phyloP scores from a whole-genome alignment of 1,139 yeast species.

The Geotrichum candidum region DNA sequence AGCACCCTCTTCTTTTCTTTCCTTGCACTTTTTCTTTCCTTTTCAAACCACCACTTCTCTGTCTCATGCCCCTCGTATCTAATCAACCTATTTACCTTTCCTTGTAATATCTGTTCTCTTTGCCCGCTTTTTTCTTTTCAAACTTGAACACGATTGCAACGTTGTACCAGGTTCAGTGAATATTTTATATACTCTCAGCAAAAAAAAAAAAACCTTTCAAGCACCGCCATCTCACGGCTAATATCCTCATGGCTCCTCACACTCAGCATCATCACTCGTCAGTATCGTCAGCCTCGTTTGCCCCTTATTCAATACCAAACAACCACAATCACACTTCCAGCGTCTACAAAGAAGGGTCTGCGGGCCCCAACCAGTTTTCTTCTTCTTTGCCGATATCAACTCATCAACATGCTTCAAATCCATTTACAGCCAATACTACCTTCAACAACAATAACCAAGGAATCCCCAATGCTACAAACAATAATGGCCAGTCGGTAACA shows the following conservation, averaged over 20 bases:
- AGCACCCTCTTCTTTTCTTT: slow-evolving; percentile 1
- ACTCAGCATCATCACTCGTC: slow-evolving; percentile 3
- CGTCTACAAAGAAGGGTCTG: not conserved
- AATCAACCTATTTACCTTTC: not conserved
- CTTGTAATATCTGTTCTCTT: not conserved
- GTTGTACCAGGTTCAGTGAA: too few species aligned
- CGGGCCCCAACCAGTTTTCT: slow-evolving; percentile 11
- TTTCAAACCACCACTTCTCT: not conserved
- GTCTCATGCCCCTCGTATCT: not conserved
- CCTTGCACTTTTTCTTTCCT: not conserved
- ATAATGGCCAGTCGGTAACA: slow-evolving; percentile 23
- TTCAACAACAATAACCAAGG: slow-evolving; percentile 14
- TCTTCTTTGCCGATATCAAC: slow-evolving; percentile 6
- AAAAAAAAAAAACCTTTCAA: too few species aligned
- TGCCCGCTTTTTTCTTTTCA: not conserved
- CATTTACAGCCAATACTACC: not conserved
- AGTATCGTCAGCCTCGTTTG: not conserved
- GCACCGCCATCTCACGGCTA: not conserved
- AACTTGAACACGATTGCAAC: too few species aligned
- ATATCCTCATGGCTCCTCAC: slow-evolving; percentile 6
- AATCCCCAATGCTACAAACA: not conserved
- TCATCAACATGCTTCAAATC: not conserved
- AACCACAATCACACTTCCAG: not conserved
- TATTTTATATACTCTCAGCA: not conserved
- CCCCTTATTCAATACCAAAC: slow-evolving; percentile 6